These are phyloP conservation scores for Pistacia integerrima DNA, from an alignment of 345 rosid genomes.

Conservation along the genomic window DNA sequence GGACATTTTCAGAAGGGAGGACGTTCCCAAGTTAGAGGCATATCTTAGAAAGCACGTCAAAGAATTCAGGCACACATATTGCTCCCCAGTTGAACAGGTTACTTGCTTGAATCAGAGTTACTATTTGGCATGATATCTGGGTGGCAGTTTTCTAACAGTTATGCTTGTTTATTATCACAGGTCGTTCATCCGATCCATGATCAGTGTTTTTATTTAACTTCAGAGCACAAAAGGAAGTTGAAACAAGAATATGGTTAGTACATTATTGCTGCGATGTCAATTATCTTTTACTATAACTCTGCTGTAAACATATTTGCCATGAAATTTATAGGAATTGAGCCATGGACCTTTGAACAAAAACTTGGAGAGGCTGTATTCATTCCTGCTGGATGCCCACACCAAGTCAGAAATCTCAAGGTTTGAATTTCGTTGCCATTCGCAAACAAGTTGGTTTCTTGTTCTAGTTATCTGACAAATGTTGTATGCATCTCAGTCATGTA, in stretches of 20 bases:
- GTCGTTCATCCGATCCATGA: slow-evolving; percentile 85
- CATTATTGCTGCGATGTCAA: neutral
- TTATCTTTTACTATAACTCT: neutral
- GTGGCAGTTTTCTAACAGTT: slow-evolving; percentile 5
- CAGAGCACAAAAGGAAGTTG: slow-evolving; percentile 71
- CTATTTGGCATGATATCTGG: neutral
- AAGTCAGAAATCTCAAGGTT: slow-evolving; percentile 94
- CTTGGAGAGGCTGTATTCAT: slow-evolving; percentile 93
- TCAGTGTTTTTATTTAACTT: slow-evolving; percentile 68
- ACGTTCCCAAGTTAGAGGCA: slow-evolving; percentile 71
- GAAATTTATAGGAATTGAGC: slow-evolving; percentile 61
- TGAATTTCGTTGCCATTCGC: neutral
- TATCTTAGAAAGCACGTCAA: slow-evolving; percentile 65
- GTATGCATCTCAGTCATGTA: slow-evolving; percentile 60
- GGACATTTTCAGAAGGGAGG: slow-evolving; percentile 94
- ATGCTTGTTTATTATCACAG: slow-evolving; percentile 36
- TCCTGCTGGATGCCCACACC: slow-evolving; percentile 98
- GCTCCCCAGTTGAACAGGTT: slow-evolving; percentile 71
- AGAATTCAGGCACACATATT: slow-evolving; percentile 76
- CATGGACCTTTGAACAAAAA: slow-evolving; percentile 87
- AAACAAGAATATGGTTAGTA: slow-evolving; percentile 78
- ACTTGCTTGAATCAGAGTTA: neutral
- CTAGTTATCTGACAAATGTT: neutral
- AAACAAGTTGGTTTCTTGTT: neutral
- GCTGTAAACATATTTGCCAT: slow-evolving; percentile 4